These are phyloP conservation scores for Rostrohypoxylon terebratum DNA, from an alignment of 495 filamentous ascomycete species.

Conservation along the genomic window DNA sequence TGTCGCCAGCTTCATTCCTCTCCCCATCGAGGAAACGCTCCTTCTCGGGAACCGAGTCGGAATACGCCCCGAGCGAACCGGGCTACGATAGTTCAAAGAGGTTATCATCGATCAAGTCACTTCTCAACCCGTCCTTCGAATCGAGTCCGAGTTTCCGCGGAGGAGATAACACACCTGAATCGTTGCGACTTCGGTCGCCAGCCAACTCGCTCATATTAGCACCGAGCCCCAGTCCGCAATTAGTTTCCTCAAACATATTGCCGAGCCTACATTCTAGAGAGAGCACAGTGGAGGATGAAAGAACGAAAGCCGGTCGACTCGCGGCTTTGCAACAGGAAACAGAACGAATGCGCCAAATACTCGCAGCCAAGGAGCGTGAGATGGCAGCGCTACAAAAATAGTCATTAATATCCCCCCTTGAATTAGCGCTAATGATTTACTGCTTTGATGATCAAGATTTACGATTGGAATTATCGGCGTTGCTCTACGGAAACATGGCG, in stretches of 20 bases:
- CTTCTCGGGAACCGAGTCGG: conserved; percentile 67
- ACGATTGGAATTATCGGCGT: conserved; percentile 30
- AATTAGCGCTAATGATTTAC: conserved; percentile 11
- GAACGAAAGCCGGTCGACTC: conserved; percentile 69
- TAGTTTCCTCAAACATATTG: conserved; percentile 46
- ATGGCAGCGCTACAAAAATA: conserved; percentile 71
- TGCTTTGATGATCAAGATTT: conserved; percentile 30
- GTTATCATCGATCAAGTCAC: conserved; percentile 82
- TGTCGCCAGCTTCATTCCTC: conserved; percentile 64
- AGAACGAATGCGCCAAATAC: conserved; percentile 78
- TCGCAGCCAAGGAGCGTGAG: conserved; percentile 82
- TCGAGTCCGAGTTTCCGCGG: conserved; percentile 35
- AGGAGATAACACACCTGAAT: conserved; percentile 43
- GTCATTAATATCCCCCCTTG: neutral
- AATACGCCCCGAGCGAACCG: conserved; percentile 46
- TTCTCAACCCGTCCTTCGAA: conserved; percentile 71
- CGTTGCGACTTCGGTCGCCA: conserved; percentile 53
- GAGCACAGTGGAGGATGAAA: conserved; percentile 64
- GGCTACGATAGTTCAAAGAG: conserved; percentile 63
- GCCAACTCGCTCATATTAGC: conserved; percentile 48
- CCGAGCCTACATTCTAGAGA: conserved; percentile 53
- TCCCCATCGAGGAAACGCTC: conserved; percentile 73
- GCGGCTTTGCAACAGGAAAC: conserved; percentile 77
- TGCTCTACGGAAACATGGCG: conserved; percentile 20
- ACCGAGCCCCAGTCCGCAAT: conserved; percentile 54